Percentiles rank a stretch among this genome's conserved stretches.
These are phyloP conservation scores for Kurtzmaniella quercitrusa DNA, from an alignment of 1,139 yeast genomes.

Conservation along the genomic window DNA sequence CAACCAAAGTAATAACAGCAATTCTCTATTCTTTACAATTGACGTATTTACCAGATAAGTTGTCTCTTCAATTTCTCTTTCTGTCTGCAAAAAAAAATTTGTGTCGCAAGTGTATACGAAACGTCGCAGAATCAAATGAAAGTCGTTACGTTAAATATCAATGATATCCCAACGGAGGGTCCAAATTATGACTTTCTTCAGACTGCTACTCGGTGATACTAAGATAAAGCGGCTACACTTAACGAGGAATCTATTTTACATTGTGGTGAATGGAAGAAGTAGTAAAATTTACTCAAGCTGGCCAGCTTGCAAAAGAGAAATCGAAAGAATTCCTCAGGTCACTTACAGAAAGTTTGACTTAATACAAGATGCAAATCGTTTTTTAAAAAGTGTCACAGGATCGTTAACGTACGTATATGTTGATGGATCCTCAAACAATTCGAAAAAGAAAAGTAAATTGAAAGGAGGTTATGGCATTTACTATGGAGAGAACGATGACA, in stretches of 20 bases:
- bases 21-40: too few relatives aligned
- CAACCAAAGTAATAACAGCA: too few relatives aligned
- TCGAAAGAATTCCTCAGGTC: conserved; percentile 51
- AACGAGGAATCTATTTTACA: conserved; percentile 30
- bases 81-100: too few relatives aligned
- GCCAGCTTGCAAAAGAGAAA: conserved; percentile 45
- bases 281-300: conserved; percentile 52
- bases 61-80: too few relatives aligned
- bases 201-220: neutral
- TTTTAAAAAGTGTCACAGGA: neutral
- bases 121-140: too few relatives aligned
- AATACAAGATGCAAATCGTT: conserved; percentile 35
- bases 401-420: conserved; percentile 48
- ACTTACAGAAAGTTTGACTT: conserved; percentile 49
- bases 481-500: conserved; percentile 52
- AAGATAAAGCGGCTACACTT: neutral
- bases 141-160: too few relatives aligned
- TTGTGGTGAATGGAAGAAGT: conserved; percentile 55
- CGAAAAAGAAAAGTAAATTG: conserved; percentile 47
- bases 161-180: too few relatives aligned
- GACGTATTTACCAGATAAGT: too few relatives aligned
- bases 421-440: conserved; percentile 67
- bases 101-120: too few relatives aligned
- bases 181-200: too few relatives aligned
- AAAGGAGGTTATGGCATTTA: conserved; percentile 66